Evolutionary conservation across 768 basidiomycete genomes (phyloP).

Genomic region (Russula sp.): DNA sequence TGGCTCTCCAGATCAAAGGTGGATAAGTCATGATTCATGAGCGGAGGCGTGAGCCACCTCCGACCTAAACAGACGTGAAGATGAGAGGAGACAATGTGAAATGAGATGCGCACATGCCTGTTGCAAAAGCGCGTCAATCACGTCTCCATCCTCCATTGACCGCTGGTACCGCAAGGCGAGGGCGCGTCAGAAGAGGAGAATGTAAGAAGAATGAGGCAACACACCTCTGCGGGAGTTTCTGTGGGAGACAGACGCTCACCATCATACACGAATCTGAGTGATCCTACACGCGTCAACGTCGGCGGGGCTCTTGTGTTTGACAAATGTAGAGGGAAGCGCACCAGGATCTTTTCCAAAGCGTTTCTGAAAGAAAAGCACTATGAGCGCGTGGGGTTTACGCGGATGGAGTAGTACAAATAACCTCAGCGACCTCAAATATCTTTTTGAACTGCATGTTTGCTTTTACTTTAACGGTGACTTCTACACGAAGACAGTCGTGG

Average conservation of each 20-base stretch:
- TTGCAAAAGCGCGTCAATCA: conserved; percentile 28
- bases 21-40: conserved; percentile 14
- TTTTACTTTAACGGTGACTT: conserved; percentile 28
- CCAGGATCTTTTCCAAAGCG: conserved; percentile 28
- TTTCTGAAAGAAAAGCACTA: conserved; percentile 4
- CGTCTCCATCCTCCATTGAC: conserved; percentile 28
- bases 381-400: not conserved
- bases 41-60: conserved; percentile 5
- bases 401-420: not conserved
- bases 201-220: not conserved
- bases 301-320: not conserved
- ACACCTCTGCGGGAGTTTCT: conserved; percentile 26
- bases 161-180: conserved; percentile 3
- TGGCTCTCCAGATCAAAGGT: not conserved
- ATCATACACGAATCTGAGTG: conserved; percentile 27
- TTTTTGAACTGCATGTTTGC: conserved; percentile 30
- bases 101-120: conserved; percentile 15
- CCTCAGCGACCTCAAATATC: conserved; percentile 29
- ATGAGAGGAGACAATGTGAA: not conserved
- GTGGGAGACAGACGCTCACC: conserved; percentile 26
- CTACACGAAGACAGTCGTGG: not conserved
- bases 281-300: conserved; percentile 17
- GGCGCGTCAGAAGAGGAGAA: conserved; percentile 9
- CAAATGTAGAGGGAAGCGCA: conserved; percentile 13
- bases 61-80: conserved; percentile 11